Base-by-base conservation (phyloP, 164 flowering plant species). In the Buxus sempervirens region DNA sequence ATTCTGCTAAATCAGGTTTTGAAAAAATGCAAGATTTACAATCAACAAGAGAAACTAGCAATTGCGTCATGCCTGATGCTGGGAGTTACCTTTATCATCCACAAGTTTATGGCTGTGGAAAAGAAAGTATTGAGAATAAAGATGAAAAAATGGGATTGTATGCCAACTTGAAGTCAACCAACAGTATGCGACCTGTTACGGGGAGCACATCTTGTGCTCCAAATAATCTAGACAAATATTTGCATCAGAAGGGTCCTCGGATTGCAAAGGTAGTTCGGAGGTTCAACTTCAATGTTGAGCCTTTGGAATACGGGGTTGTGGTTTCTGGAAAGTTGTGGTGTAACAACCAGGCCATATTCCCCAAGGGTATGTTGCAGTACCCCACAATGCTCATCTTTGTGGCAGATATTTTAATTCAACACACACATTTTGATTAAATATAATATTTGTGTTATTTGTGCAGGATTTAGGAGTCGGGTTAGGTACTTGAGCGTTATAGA, bases 381-480 rank as follows among this genome's bases (percentile, higher is more conserved):
- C 42, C 42, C 20, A 12, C n/a, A 8, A n/a, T 22, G 21, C 28
- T 27, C 21, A 9, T 28, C 48, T 54, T 21, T 19, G 53, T 19
- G 26, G n/a, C 22, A 63, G 15, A 16, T 15, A 19, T 27, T 65
- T 60, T 49, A 4, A 58, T 21, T 27, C 15, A 32, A 23, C 54
- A 53, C 16, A 41, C 25, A 32, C 13, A 22, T 19, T 27, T 53
- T 20, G 16, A 57, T 51, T 58, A 2, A 38, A 75, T 63, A 60
- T 28, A 38, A 16, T 62, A 55, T 25, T 21, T 55, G 25, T 73
- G 14, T 66, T 68, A 60, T 68, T 54, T 36, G 56, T 85, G 75
- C 87, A 96, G 99, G 99, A 54, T 96, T 88, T 72, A 85, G 75
- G 77, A 93, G 98, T 80, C 84, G 96, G 53, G 97, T 90, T 57